phyloP scores from a whole-genome alignment of 2,329 filamentous ascomycete genomes.

The Fusarium piperis region DNA sequence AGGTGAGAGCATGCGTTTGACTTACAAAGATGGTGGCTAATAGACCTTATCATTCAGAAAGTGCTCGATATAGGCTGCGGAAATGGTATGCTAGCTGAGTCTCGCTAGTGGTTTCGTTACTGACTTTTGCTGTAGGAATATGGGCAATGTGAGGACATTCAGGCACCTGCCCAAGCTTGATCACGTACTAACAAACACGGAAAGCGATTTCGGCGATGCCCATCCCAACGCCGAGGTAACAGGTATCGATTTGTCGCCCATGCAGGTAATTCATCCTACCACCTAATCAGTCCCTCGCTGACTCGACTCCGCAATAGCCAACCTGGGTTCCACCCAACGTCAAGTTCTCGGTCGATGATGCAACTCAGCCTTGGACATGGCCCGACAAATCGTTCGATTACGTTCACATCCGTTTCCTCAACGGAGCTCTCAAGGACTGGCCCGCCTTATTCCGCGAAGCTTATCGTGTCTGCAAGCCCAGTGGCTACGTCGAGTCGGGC shows the following conservation, averaged over 20 bases:
- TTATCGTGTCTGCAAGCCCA: constrained; percentile 5
- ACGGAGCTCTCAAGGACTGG: not conserved
- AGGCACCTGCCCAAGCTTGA: too few relatives aligned
- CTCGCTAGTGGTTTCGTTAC: not conserved
- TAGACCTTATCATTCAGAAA: not conserved
- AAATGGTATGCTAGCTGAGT: not conserved
- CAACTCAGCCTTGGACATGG: not conserved
- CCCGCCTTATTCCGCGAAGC: not conserved
- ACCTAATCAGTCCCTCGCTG: not conserved
- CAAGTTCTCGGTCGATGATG: constrained; percentile 1
- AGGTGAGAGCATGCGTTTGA: not conserved
- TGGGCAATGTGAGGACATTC: not conserved
- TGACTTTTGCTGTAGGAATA: not conserved
- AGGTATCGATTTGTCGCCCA: not conserved
- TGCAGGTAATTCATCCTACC: not conserved
- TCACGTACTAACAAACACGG: not conserved
- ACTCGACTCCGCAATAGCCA: not conserved
- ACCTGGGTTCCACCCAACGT: not conserved
- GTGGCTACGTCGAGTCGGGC: constrained; percentile 16
- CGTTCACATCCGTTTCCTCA: not conserved
- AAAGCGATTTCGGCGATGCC: constrained; percentile 7
- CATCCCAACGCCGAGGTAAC: constrained; percentile 5
- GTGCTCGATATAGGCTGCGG: not conserved
- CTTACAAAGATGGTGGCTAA: not conserved
- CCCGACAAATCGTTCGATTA: constrained; percentile 1